These are phyloP conservation scores for Trichophyton verrucosum DNA, from an alignment of 2,329 filamentous ascomycete species.

Conservation along the genomic window DNA sequence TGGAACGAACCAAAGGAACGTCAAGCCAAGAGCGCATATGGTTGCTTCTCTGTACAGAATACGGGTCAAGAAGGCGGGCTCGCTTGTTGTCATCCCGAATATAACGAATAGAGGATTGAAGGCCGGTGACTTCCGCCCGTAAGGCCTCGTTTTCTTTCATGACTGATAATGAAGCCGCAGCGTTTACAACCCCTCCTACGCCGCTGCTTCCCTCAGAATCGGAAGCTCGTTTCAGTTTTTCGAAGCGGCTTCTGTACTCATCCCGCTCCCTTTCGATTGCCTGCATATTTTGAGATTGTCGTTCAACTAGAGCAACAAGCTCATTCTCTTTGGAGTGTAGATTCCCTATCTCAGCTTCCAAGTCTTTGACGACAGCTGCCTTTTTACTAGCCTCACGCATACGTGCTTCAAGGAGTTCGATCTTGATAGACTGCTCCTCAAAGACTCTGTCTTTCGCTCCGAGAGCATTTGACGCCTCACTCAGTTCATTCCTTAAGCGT, in stretches of 20 bases:
- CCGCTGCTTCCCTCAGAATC: constrained; percentile 27
- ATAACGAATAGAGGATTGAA: constrained; percentile 37
- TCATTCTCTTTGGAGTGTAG: constrained; percentile 25
- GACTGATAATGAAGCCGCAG: constrained; percentile 29
- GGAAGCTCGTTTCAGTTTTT: constrained; percentile 31
- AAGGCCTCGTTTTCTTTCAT: constrained; percentile 34
- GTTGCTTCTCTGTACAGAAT: constrained; percentile 29
- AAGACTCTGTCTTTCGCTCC: constrained; percentile 67
- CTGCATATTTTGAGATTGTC: constrained; percentile 28
- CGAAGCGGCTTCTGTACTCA: constrained; percentile 30
- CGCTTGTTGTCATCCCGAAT: constrained; percentile 35
- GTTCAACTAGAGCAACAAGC: constrained; percentile 23
- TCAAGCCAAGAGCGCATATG: constrained; percentile 35
- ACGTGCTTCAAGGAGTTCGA: constrained; percentile 78
- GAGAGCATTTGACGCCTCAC: constrained; percentile 60
- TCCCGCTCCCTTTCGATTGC: constrained; percentile 29
- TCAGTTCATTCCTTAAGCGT: constrained; percentile 65
- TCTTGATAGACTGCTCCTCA: constrained; percentile 78
- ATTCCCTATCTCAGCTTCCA: constrained; percentile 32
- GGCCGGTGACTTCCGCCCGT: constrained; percentile 30
- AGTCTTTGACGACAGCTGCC: constrained; percentile 40
- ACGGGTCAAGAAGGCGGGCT: constrained; percentile 29
- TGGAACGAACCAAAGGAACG: constrained; percentile 25
- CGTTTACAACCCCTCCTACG: constrained; percentile 25
- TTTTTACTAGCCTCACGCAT: constrained; percentile 76